Percentiles rank a stretch among this genome's conserved stretches.
Evolutionary conservation across 192 early-diverging fungal genomes (phyloP).

Genomic region (Dimargaris cristalligena): DNA sequence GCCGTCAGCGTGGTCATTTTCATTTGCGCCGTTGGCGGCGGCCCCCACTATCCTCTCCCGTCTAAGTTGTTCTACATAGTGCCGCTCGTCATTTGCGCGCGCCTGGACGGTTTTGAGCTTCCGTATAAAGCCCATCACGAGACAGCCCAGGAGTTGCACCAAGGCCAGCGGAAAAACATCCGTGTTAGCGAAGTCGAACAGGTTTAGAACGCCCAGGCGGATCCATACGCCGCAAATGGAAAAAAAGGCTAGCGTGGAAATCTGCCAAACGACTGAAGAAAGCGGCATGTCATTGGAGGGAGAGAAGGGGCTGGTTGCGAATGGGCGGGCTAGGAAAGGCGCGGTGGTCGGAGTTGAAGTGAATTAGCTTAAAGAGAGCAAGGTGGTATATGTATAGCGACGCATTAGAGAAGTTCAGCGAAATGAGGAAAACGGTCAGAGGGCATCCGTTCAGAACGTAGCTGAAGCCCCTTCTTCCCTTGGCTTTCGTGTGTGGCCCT

Average conservation of each 20-base stretch:
- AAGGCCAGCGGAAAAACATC: slow-evolving; percentile 44
- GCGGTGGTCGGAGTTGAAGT: too few species aligned
- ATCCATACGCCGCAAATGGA: slow-evolving; percentile 48
- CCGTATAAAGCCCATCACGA: slow-evolving; percentile 31
- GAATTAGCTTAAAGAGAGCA: too few species aligned
- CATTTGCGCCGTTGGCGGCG: slow-evolving; percentile 13
- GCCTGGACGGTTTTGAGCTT: background rate
- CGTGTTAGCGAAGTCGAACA: slow-evolving; percentile 36
- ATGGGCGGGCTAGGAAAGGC: too few species aligned
- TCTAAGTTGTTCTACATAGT: background rate
- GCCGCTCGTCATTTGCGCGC: background rate
- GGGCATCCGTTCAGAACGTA: too few species aligned
- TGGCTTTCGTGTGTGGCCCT: too few species aligned
- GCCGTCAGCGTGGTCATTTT: slow-evolving; percentile 11
- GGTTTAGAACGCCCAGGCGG: slow-evolving; percentile 31
- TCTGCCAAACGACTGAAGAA: too few species aligned
- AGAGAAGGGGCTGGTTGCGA: too few species aligned
- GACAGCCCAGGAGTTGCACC: slow-evolving; percentile 53
- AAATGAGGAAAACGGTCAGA: too few species aligned
- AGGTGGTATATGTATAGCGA: too few species aligned
- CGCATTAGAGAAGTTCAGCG: too few species aligned
- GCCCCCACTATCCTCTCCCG: slow-evolving; percentile 3
- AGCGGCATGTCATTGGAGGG: too few species aligned
- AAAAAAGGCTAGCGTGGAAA: slow-evolving; percentile 25
- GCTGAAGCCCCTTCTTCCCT: too few species aligned